A percentile compares a stretch with the other conserved stretches of the same genome.
phyloP scores from a whole-genome alignment of 352 stramenopile genomes.

The Elongisporangium undulatum region DNA sequence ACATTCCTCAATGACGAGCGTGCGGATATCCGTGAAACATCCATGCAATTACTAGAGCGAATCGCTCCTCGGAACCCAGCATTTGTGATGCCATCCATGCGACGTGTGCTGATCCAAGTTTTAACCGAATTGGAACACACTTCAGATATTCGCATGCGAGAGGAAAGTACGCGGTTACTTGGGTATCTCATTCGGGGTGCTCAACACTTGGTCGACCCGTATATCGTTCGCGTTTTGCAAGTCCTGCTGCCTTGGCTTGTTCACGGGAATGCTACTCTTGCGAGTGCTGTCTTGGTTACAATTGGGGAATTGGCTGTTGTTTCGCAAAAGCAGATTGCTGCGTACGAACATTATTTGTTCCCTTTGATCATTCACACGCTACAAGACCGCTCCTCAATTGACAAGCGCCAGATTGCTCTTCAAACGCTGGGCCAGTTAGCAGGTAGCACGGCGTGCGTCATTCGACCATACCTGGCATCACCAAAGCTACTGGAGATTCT shows the following conservation, averaged over 20 bases:
- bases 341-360: constrained; percentile 94
- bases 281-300: constrained; percentile 69
- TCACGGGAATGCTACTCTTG: constrained; percentile 73
- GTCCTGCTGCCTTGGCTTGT: constrained; percentile 87
- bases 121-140: constrained; percentile 95
- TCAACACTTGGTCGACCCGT: constrained; percentile 87
- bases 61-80: constrained; percentile 94
- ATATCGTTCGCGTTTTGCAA: constrained; percentile 69
- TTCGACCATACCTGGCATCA: constrained; percentile 95
- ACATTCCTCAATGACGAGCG: constrained; percentile 94
- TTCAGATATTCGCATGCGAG: constrained; percentile 76
- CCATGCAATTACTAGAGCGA: constrained; percentile 92
- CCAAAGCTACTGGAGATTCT: constrained; percentile 94
- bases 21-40: constrained; percentile 82
- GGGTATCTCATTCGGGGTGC: constrained; percentile 75
- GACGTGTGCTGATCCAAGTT: constrained; percentile 92
- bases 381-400: constrained; percentile 94
- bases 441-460: constrained; percentile 91
- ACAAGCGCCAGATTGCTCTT: constrained; percentile 95
- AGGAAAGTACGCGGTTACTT: constrained; percentile 87
- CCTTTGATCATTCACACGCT: constrained; percentile 95
- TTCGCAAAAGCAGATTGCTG: constrained; percentile 85
- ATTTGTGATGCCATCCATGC: constrained; percentile 93
- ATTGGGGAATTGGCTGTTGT: constrained; percentile 92
- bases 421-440: constrained; percentile 94